Evolutionary conservation across 2,329 filamentous ascomycete genomes (phyloP).

Genomic region (Tolypocladium pustulatum): DNA sequence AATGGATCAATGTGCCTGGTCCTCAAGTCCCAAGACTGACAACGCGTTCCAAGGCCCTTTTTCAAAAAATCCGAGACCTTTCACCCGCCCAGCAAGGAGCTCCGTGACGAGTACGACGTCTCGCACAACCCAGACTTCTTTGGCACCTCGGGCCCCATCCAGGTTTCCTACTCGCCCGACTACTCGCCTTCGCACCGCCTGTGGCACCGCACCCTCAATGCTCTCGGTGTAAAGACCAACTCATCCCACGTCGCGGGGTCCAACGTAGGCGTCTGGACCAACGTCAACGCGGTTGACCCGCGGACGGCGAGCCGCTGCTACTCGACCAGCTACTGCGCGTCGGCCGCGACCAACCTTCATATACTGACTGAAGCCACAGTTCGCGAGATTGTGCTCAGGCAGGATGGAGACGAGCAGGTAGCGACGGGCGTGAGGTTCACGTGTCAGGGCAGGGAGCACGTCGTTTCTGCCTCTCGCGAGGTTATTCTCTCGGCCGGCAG

Average conservation of each 20-base stretch:
- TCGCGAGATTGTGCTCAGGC: constrained; percentile 15
- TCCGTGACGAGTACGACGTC: constrained; percentile 23
- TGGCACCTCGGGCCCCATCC: constrained; percentile 35
- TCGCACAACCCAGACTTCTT: constrained; percentile 27
- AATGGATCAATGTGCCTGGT: not conserved
- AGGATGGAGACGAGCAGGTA: constrained; percentile 5
- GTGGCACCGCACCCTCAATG: constrained; percentile 36
- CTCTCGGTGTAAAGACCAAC: constrained; percentile 27
- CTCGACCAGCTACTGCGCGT: constrained; percentile 32
- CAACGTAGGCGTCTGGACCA: constrained; percentile 37
- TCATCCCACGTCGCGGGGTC: constrained; percentile 38
- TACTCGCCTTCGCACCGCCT: constrained; percentile 29
- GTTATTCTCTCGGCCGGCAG: constrained; percentile 50
- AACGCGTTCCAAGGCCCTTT: constrained; percentile 26
- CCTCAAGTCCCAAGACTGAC: not conserved
- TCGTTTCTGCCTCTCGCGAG: constrained; percentile 33
- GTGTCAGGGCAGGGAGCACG: constrained; percentile 23
- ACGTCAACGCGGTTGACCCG: constrained; percentile 36
- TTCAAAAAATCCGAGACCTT: constrained; percentile 41
- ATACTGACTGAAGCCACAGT: constrained; percentile 20
- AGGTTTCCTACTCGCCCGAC: constrained; percentile 32
- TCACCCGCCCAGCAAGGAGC: constrained; percentile 23
- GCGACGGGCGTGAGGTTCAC: constrained; percentile 23
- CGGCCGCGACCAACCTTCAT: constrained; percentile 29
- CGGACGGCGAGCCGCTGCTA: constrained; percentile 36